Conservation (phyloP, 805 yeast species). For the Yarrowia osloensis region DNA sequence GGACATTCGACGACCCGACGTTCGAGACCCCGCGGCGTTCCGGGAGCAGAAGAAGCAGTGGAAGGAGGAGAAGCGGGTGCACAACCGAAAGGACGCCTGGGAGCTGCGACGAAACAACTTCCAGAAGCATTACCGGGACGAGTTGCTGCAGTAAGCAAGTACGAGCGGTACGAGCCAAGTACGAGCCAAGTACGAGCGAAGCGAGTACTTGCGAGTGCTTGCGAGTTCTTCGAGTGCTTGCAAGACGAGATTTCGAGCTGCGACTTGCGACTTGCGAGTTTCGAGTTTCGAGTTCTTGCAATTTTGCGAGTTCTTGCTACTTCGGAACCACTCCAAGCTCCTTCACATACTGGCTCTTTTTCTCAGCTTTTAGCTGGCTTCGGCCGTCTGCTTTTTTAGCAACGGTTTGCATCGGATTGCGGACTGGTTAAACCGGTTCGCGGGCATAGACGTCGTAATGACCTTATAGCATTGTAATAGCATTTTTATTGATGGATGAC, state of each 20-base stretch:
- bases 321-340: too few species aligned
- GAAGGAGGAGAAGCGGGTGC: conserved; percentile 55
- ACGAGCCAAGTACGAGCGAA: neutral
- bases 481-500: neutral
- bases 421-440: neutral
- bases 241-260: too few species aligned
- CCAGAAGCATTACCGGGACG: conserved; percentile 85
- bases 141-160: conserved; percentile 52
- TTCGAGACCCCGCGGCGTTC: conserved; percentile 46
- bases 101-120: conserved; percentile 73
- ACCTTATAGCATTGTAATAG: conserved; percentile 20
- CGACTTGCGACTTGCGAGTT: too few species aligned
- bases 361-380: too few species aligned
- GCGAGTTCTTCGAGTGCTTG: too few species aligned
- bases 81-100: conserved; percentile 47
- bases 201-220: neutral
- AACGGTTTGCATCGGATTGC: too few species aligned
- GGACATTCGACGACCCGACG: conserved; percentile 48
- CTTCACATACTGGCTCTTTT: too few species aligned
- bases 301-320: too few species aligned
- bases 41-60: conserved; percentile 61
- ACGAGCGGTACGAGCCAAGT: too few species aligned
- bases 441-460: neutral
- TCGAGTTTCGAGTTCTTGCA: too few species aligned
- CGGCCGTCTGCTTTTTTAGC: too few species aligned